phyloP scores from a whole-genome alignment of 768 basidiomycete genomes.

The Cyclocybe aegerita region DNA sequence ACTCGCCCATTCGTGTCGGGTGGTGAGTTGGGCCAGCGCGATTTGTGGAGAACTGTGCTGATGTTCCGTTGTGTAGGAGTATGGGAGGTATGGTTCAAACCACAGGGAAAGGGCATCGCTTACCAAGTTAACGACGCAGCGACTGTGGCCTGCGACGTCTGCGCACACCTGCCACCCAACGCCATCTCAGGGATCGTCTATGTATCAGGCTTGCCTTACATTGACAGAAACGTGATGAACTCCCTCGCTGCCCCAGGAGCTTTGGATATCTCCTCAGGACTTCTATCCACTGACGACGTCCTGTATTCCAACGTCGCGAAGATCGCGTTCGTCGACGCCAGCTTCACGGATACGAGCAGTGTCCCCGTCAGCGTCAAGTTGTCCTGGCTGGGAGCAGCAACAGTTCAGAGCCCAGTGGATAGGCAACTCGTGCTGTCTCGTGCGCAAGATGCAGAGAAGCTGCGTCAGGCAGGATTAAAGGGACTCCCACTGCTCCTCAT shows the following conservation, averaged over 20 bases:
- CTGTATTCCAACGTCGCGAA: slow-evolving; percentile 16
- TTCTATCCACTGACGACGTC: slow-evolving; percentile 22
- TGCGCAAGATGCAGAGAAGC: slow-evolving; percentile 21
- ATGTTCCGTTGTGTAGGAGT: slow-evolving; percentile 21
- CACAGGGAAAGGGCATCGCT: neutral
- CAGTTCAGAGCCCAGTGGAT: slow-evolving; percentile 17
- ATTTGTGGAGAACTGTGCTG: neutral
- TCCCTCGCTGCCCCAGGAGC: slow-evolving; percentile 21
- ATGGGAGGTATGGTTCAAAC: slow-evolving; percentile 21
- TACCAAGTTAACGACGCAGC: slow-evolving; percentile 12
- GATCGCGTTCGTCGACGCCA: slow-evolving; percentile 23
- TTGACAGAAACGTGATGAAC: slow-evolving; percentile 18
- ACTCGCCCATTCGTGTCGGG: slow-evolving; percentile 27
- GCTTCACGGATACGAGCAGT: slow-evolving; percentile 23
- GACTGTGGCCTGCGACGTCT: slow-evolving; percentile 27
- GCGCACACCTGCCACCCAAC: slow-evolving; percentile 19
- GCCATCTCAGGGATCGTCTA: slow-evolving; percentile 29
- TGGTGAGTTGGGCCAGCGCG: slow-evolving; percentile 19
- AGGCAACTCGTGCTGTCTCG: slow-evolving; percentile 20
- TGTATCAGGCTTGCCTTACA: slow-evolving; percentile 23
- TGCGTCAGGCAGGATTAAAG: slow-evolving; percentile 22
- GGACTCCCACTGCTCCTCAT: slow-evolving; percentile 28
- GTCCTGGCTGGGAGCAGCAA: slow-evolving; percentile 21
- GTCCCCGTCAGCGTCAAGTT: slow-evolving; percentile 24
- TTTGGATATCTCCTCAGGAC: slow-evolving; percentile 15